Conservation (phyloP, 2,329 filamentous ascomycete genomes). For the Emericellopsis cladophorae region DNA sequence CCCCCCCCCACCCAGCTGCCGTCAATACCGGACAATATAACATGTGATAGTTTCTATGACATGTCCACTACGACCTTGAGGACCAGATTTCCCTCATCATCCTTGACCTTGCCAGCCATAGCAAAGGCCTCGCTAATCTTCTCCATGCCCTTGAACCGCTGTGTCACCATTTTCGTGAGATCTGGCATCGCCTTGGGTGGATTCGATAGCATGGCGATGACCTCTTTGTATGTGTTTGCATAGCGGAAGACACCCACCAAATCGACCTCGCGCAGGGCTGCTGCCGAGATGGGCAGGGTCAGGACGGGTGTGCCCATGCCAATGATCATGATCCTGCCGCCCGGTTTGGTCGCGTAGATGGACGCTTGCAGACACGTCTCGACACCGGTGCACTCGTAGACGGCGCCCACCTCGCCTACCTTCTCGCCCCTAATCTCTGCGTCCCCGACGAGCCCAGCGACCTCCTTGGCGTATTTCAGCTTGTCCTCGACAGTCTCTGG, state of each 20-base stretch:
- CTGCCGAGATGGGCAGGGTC: slow-evolving; percentile 55
- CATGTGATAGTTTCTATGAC: not conserved
- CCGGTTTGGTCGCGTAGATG: slow-evolving; percentile 56
- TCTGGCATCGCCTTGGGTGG: slow-evolving; percentile 42
- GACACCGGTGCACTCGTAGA: slow-evolving; percentile 71
- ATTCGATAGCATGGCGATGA: slow-evolving; percentile 37
- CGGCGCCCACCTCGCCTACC: slow-evolving; percentile 51
- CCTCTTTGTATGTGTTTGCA: slow-evolving; percentile 55
- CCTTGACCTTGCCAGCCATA: slow-evolving; percentile 59
- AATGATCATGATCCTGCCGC: slow-evolving; percentile 57
- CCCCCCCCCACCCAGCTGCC: no score
- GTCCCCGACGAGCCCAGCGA: slow-evolving; percentile 29
- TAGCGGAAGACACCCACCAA: slow-evolving; percentile 62
- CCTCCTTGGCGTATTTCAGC: slow-evolving; percentile 34
- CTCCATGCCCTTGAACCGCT: slow-evolving; percentile 52
- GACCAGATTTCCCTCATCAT: slow-evolving; percentile 56
- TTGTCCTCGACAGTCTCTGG: slow-evolving; percentile 39
- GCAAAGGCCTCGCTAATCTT: slow-evolving; percentile 55
- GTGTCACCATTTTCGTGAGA: slow-evolving; percentile 57
- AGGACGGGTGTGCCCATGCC: slow-evolving; percentile 63
- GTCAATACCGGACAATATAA: no score
- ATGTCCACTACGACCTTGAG: slow-evolving; percentile 59
- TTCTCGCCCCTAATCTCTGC: slow-evolving; percentile 23
- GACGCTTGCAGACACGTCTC: slow-evolving; percentile 63
- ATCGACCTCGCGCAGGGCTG: slow-evolving; percentile 57